Evolutionary conservation across 1,284 basidiomycete species (phyloP).

Genomic region (Cutaneotrichosporon sp.): DNA sequence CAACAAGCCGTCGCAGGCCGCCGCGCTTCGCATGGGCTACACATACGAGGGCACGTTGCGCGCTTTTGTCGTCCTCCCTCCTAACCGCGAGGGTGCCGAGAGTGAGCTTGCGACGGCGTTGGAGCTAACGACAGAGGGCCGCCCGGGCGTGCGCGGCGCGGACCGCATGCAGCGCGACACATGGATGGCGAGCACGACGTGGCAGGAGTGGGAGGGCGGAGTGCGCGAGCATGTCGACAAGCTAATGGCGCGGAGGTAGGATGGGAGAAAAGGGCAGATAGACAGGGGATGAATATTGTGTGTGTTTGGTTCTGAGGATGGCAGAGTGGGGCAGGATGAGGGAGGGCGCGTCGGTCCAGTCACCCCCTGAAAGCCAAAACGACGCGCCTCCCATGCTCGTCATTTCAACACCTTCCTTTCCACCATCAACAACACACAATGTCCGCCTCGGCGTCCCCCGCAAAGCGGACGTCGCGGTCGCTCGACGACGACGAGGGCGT

Average conservation of each 20-base stretch:
- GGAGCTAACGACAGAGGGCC: slow-evolving; percentile 29
- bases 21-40: slow-evolving; percentile 40
- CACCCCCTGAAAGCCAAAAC: not conserved
- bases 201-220: slow-evolving; percentile 44
- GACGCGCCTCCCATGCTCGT: not conserved
- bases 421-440: slow-evolving; percentile 4
- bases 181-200: slow-evolving; percentile 41
- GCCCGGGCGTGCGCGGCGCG: slow-evolving; percentile 29
- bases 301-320: slow-evolving; percentile 11
- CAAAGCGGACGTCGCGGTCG: slow-evolving; percentile 4
- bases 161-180: slow-evolving; percentile 36
- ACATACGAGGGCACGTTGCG: slow-evolving; percentile 37
- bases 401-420: not conserved
- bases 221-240: slow-evolving; percentile 38
- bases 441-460: not conserved
- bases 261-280: not conserved
- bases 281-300: not conserved
- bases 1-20: slow-evolving; percentile 32
- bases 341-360: slow-evolving; percentile 1
- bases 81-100: slow-evolving; percentile 33
- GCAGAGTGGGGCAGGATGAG: not conserved
- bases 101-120: slow-evolving; percentile 34
- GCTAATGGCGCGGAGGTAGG: slow-evolving; percentile 28
- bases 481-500: slow-evolving; percentile 9
- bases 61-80: slow-evolving; percentile 33